Evolutionary conservation across 495 filamentous ascomycete species (phyloP).

Genomic region (Penicillium crystallinum): DNA sequence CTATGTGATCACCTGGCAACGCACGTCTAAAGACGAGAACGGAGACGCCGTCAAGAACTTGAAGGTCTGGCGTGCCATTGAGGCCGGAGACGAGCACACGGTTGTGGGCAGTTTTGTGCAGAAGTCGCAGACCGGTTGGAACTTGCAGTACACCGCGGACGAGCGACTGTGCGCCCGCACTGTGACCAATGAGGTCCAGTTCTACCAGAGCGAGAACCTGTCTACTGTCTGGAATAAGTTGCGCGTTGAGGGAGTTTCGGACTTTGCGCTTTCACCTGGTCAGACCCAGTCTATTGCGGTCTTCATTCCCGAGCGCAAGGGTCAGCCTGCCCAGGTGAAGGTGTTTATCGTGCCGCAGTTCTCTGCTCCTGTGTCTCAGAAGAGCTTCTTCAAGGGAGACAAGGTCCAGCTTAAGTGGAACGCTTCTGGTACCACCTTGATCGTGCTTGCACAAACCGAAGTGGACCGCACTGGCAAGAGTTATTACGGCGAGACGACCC

Average conservation of each 20-base stretch:
- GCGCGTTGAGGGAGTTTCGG: constrained; percentile 81
- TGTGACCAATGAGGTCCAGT: constrained; percentile 96
- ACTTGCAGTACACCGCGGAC: constrained; percentile 91
- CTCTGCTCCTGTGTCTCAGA: constrained; percentile 75
- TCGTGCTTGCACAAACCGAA: constrained; percentile 96
- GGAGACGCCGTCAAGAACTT: constrained; percentile 92
- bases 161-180: constrained; percentile 86
- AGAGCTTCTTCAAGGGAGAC: constrained; percentile 98
- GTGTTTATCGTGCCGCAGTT: constrained; percentile 91
- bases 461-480: constrained; percentile 97
- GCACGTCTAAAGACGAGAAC: constrained; percentile 83
- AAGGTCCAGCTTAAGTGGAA: constrained; percentile 99
- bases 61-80: constrained; percentile 85
- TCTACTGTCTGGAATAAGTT: constrained; percentile 90
- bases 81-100: constrained; percentile 53
- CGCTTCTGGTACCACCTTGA: constrained; percentile 75
- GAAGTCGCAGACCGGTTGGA: constrained; percentile 93
- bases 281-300: constrained; percentile 86
- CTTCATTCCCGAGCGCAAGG: constrained; percentile 94
- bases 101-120: constrained; percentile 89
- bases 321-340: constrained; percentile 87
- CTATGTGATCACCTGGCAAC: constrained; percentile 95
- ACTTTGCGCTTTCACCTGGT: constrained; percentile 86
- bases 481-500: constrained; percentile 97
- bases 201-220: constrained; percentile 84